Evolutionary conservation across 352 stramenopile genomes (phyloP), one percentile per base, ranked within the genome.

Genomic region (Phytophthora hibernalis): DNA sequence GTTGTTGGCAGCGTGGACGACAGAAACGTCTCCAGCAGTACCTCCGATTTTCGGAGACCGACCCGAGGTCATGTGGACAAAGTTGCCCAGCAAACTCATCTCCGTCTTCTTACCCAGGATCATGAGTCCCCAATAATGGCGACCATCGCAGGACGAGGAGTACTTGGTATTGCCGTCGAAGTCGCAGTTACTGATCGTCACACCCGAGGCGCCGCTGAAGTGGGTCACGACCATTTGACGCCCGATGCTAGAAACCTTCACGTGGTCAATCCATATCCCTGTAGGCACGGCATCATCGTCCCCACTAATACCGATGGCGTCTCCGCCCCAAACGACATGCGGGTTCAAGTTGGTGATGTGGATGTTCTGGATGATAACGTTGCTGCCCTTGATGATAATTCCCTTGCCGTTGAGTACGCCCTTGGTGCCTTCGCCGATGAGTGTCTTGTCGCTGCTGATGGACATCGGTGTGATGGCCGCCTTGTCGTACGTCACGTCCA

Each of bases 321-420:
- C 66, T 35, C 66, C 66, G 18, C 66, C 66, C 66, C 66, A 74
- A 24, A 85, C 65, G 4, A 79, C 20, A 31, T 80, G 71, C 12
- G 70, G 74, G 69, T 85, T 85, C 28, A 84, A 54, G 45, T 84
- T 70, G 10, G 65, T 81, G 65, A 84, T 77, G 70, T 84, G 61
- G 37, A 83, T 69, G 49, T 81, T 81, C 61, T 83, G 73, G 20
- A 83, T 38, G 21, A 83, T 83, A 28, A 83, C 63, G 66, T 80
- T 83, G 61, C 65, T 64, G 24, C 73, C 72, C 1, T 42, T 61
- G 51, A 81, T 62, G 35, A 59, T 59, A 4, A 80, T 49, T 4
- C 74, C 74, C 47, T 79, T 82, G 60, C 74, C 71, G 60, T 75
- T 61, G 49, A 82, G 77, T 24, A 76, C 56, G 26, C 68, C 72